These are phyloP conservation scores for Solanum bukasovii DNA, from an alignment of 257 asterid species.

Conservation along the genomic window DNA sequence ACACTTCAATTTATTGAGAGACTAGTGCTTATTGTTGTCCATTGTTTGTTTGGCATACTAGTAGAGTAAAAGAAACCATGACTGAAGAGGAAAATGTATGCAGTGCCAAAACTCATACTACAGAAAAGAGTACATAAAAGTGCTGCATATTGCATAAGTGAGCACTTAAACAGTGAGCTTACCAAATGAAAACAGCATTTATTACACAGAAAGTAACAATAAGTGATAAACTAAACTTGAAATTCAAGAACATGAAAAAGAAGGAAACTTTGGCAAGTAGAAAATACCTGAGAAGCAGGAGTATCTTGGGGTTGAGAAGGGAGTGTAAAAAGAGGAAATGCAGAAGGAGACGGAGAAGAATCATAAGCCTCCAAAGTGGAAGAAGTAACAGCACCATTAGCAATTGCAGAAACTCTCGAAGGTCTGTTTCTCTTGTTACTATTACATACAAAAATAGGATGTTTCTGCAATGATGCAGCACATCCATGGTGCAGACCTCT, in stretches of 20 bases:
- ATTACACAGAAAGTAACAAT: background rate
- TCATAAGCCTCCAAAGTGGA: background rate
- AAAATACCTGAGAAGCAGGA: conserved; percentile 61
- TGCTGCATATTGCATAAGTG: background rate
- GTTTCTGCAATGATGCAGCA: conserved; percentile 6
- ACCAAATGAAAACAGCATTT: background rate
- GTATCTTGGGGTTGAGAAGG: conserved; percentile 32
- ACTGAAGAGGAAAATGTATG: background rate
- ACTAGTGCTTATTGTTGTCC: background rate
- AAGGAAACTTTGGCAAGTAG: background rate
- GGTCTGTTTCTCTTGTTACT: conserved; percentile 20
- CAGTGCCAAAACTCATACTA: background rate
- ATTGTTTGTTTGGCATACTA: background rate
- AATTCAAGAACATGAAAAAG: background rate
- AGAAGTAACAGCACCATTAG: conserved; percentile 19
- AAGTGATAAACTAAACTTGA: background rate
- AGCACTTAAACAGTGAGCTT: background rate
- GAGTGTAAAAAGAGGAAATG: conserved; percentile 49
- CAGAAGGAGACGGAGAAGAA: conserved; percentile 28
- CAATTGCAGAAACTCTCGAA: conserved; percentile 11
- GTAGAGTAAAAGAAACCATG: background rate
- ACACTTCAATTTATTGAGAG: background rate
- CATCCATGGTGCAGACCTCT: conserved; percentile 4
- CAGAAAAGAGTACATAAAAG: background rate
- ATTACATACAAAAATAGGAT: conserved; percentile 6